Base-by-base conservation (phyloP, 441 rosid genomes). In the Brassica hybrid region DNA sequence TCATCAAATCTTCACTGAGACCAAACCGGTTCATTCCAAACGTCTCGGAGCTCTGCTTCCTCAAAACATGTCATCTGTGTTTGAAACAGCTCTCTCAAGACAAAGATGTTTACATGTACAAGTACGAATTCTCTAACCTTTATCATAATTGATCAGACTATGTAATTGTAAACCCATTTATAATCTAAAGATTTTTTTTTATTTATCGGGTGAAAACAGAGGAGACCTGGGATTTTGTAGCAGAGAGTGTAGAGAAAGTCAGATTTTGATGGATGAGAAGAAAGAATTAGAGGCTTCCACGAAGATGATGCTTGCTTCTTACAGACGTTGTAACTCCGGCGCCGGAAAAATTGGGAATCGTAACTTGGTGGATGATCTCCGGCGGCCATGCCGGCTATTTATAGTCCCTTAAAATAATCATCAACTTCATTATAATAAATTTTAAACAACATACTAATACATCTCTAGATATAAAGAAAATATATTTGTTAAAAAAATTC, bases 221-320 rank as follows among this genome's bases (percentile, higher is more conserved):
- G 96, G 97, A 50, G 95, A 92, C 70, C 82, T 82, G 80, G 98
- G 97, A 2, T 94, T 86, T 72, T 94, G 97, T 80, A 91, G 96
- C 76, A 70, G 66, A 65, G 87, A 87, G 77, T 94, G 98, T 86
- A 81, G 98, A 67, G 78, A 86, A 41, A 85, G 91, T 72, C 97
- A 92, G 75, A 88, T 92, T 1, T 45, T 72, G 18, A 36, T 88
- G 75, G 95, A 94, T 74, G 94, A 94, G 1, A 85, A 77, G 82
- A 81, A 58, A 14, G 91, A 92, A 19, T 25, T 84, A 32, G 92
- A 91, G 64, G 66, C 60, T 14, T 86, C 93, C 1, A 83, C 86
- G 58, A 86, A 82, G 73, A 54, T 77, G 69, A 86, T 68, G 76
- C 4, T 85, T 6, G 84, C 78, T 72, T 79, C 88, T 80, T 78